Percentiles rank a stretch among this genome's conserved stretches.
These are phyloP conservation scores for Gleditsia sinensis DNA, from an alignment of 306 rosid genomes.

Conservation along the genomic window DNA sequence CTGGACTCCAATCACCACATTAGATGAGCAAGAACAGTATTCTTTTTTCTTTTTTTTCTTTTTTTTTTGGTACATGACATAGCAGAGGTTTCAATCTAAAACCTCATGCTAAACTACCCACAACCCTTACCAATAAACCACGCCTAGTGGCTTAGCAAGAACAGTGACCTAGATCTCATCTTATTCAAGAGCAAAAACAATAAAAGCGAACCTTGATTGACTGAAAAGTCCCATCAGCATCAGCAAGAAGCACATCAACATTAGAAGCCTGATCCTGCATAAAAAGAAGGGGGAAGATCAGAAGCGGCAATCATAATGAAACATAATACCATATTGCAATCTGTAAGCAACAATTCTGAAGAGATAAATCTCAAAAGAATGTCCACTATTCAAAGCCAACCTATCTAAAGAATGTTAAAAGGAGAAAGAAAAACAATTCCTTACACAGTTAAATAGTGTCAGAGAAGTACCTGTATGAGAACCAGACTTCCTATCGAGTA, in stretches of 20 bases:
- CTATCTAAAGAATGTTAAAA: background rate
- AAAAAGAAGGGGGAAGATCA: conserved; percentile 21
- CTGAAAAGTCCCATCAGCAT: conserved; percentile 72
- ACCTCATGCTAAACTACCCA: too few relatives aligned
- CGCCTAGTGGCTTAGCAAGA: too few relatives aligned
- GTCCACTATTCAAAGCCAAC: conserved; percentile 14
- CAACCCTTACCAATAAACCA: too few relatives aligned
- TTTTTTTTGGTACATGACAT: too few relatives aligned
- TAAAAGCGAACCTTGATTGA: conserved; percentile 75
- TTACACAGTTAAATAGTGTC: background rate
- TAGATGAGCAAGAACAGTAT: conserved; percentile 25
- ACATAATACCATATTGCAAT: conserved; percentile 17
- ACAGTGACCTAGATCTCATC: conserved; percentile 27
- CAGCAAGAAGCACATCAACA: conserved; percentile 66
- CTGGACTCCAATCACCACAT: conserved; percentile 22
- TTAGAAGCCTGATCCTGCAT: conserved; percentile 72
- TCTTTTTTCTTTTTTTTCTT: too few relatives aligned
- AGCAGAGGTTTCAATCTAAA: too few relatives aligned
- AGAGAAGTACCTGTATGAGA: conserved; percentile 68
- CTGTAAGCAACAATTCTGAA: conserved; percentile 10
- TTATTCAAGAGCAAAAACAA: background rate
- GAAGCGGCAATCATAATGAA: conserved; percentile 26
- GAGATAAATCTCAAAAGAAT: background rate
- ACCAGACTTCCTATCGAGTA: conserved; percentile 76
- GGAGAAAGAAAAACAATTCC: background rate